Base-by-base conservation (phyloP, 176 grass and related monocot genomes). In the Zoysia japonica region DNA sequence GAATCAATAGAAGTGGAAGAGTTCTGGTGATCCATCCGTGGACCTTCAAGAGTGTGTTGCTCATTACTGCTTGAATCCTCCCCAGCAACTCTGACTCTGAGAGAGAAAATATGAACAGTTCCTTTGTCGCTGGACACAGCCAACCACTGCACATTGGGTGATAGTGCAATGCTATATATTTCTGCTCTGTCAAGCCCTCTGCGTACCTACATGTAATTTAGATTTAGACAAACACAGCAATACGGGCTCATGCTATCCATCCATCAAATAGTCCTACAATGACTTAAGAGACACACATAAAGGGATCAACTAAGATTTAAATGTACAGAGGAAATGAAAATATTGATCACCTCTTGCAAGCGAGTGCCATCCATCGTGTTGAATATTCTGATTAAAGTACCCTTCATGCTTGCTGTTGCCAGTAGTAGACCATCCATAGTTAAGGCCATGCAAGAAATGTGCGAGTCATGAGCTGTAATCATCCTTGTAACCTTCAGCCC, bases 361-460 rank as follows among this genome's bases (percentile, higher is more conserved):
- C 80, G 91, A 77, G 83, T 94, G 54, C 94, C 91, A 59, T 97
- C 94, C 91, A 92, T 86, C 36, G 94, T 97, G 65, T 97, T 97
- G 65, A 97, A 97, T 86, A 97, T 94, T 88, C 94, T 94, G 70
- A 97, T 94, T 56, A 97, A 67, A 76, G 94, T 97, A 3, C 94
- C 94, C 85, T 97, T 94, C 61, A 86, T 80, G 79, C 94, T 97
- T 36, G 94, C 87, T 57, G 91, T 97, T 79, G 89, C 94, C 52
- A 97, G 84, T 69, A 97, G 79, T 68, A 97, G 81, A 20, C 94
- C 94, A 87, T 97, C 94, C 85, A 90, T 80, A 65, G 94, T 97
- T 66, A 97, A 79, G 14, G 94, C 45, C 79, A 97, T 97, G 79
- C 87, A 97, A 78, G 94, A 88, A 55, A 94, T 89, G 74, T 97